phyloP scores from a whole-genome alignment of 1,139 yeast species.

The Nakaseomyces kungkrabaensis region DNA sequence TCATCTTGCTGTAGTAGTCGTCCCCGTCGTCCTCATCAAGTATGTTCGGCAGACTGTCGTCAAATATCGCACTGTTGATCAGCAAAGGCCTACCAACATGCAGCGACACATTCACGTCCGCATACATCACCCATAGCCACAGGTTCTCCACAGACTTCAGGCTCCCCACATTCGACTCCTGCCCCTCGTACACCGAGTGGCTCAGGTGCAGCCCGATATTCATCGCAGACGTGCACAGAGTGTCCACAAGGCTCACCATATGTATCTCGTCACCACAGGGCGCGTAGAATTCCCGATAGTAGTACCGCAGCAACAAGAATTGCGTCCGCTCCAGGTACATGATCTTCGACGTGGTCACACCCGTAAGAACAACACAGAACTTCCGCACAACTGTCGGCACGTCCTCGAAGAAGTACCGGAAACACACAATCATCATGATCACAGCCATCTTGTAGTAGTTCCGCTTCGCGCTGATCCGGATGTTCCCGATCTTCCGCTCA shows the following conservation, averaged over 20 bases:
- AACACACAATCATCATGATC: slow-evolving; percentile 18
- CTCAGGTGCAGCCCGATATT: slow-evolving; percentile 28
- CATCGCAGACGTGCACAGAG: slow-evolving; percentile 22
- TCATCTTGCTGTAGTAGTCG: slow-evolving; percentile 7
- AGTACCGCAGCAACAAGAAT: slow-evolving; percentile 10
- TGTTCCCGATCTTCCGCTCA: slow-evolving; percentile 7
- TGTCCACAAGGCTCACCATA: slow-evolving; percentile 13
- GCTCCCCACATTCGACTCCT: slow-evolving; percentile 17
- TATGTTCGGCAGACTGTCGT: neutral
- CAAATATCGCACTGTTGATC: slow-evolving; percentile 13
- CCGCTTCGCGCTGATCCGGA: slow-evolving; percentile 11
- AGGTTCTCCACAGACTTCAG: slow-evolving; percentile 17
- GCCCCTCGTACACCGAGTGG: slow-evolving; percentile 15
- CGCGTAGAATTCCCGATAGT: slow-evolving; percentile 12
- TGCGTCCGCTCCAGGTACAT: slow-evolving; percentile 11
- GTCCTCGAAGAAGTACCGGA: slow-evolving; percentile 11
- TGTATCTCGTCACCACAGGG: slow-evolving; percentile 26
- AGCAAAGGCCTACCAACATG: slow-evolving; percentile 26
- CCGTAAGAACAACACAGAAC: slow-evolving; percentile 13
- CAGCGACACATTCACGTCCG: slow-evolving; percentile 25
- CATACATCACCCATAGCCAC: slow-evolving; percentile 24
- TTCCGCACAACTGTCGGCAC: slow-evolving; percentile 14
- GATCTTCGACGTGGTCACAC: slow-evolving; percentile 9
- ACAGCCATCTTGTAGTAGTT: slow-evolving; percentile 22
- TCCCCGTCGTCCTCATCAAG: neutral